Evolutionary conservation across 495 filamentous ascomycete species (phyloP), one percentile per base, ranked within the genome.

Genomic region (Annulohypoxylon maeteangense): DNA sequence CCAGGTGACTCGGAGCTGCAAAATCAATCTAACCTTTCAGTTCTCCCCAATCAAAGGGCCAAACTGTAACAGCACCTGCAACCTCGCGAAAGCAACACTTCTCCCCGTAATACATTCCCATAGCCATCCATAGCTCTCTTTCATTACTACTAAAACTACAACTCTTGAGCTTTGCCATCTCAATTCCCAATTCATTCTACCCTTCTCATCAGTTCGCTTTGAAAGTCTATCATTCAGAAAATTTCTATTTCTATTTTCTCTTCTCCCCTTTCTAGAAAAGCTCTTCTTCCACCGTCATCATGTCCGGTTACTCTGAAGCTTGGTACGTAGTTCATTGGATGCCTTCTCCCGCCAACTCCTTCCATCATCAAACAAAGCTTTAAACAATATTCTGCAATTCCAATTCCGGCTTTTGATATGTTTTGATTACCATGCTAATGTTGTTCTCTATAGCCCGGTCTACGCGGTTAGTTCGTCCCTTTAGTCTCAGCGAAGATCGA

Each of bases 401-500:
- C 32, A 57, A 23, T 38, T 32, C 31, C 47, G 55, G 22, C 50
- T 64, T 48, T 7, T 57, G 27, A 64, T 38, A 22, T 42, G 27
- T 27, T 11, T 45, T 38, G 14, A 59, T 27, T 54, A 34, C 38
- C 31, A 62, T 56, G 63, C 69, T 74, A 68, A 76, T 56, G 18
- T 42, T 4, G 23, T 34, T 57, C 56, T 74, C 14, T 75, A 74
- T 76, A 99, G 95, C 85, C 95, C 95, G 84, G 95, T 97, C 74
- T 99, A 99, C 87, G 95, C 95, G 86, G 95, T 99, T 85, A 92
- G 95, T 98, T 80, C 71, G 64, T 78, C 73, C 60, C 59, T 51
- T 62, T 47, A 38, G 59, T 57, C 53, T 18, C 45, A 29, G 20
- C 51, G 66, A 59, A 66, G 55, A 68, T 20, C 50, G 59, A 72